A percentile compares a stretch with the other conserved stretches of the same genome.
These are phyloP conservation scores for Nectriaceae sp. DNA, from an alignment of 2,329 filamentous ascomycete species.

Conservation along the genomic window DNA sequence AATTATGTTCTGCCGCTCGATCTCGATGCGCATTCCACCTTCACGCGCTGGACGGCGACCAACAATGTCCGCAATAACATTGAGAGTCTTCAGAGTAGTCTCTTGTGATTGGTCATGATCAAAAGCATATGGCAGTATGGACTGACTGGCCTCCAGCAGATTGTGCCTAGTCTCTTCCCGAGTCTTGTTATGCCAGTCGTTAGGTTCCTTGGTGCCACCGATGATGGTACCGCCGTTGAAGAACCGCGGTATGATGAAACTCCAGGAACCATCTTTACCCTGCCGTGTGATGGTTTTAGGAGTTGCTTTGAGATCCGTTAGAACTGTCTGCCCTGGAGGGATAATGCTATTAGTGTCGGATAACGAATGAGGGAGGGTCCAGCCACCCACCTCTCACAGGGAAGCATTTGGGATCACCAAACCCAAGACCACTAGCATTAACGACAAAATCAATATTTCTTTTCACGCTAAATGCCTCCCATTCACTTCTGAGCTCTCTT, in stretches of 20 bases:
- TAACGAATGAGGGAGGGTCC: fast-evolving
- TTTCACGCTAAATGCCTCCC: slow-evolving; percentile 31
- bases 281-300: slow-evolving; percentile 57
- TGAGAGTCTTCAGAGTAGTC: slow-evolving; percentile 40
- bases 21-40: slow-evolving; percentile 47
- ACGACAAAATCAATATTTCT: slow-evolving; percentile 27
- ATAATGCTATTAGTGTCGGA: slow-evolving; percentile 1
- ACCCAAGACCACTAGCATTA: slow-evolving; percentile 37
- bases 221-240: slow-evolving; percentile 65
- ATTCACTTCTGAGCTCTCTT: slow-evolving; percentile 30
- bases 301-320: slow-evolving; percentile 39
- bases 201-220: slow-evolving; percentile 64
- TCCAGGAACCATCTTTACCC: slow-evolving; percentile 62
- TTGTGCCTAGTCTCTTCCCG: slow-evolving; percentile 46
- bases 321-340: slow-evolving; percentile 33
- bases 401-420: slow-evolving; percentile 33
- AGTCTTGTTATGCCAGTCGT: slow-evolving; percentile 55
- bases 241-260: slow-evolving; percentile 62
- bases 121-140: slow-evolving; percentile 16
- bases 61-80: slow-evolving; percentile 40
- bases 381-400: slow-evolving; percentile 33
- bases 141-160: slow-evolving; percentile 12
- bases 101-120: background rate
- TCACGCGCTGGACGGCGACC: slow-evolving; percentile 47
- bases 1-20: slow-evolving; percentile 8